Evolutionary conservation across 192 early-diverging fungal genomes (phyloP).

Genomic region (Rhizoclosmatium globosum): DNA sequence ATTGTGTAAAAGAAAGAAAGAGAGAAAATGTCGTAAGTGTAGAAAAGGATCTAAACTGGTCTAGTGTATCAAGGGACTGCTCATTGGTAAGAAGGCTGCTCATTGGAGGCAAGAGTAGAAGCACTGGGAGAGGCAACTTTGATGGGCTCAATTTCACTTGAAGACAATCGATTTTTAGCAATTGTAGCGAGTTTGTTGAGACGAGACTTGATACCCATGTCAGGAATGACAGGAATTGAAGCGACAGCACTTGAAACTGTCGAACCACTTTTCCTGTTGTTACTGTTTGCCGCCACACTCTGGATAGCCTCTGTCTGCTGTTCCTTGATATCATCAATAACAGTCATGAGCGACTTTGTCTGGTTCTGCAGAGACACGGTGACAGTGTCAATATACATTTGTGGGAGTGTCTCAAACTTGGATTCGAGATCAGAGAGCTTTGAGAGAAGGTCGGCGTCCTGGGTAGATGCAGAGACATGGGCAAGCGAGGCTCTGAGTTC

Average conservation of each 20-base stretch:
- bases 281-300: background rate
- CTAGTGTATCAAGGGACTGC: too few species aligned
- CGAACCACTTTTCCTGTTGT: background rate
- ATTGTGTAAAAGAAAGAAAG: too few species aligned
- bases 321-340: constrained; percentile 28
- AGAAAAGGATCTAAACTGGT: too few species aligned
- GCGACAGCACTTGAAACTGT: background rate
- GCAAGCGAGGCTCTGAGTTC: constrained; percentile 11
- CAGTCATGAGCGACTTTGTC: background rate
- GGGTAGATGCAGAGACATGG: background rate
- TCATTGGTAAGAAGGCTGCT: too few species aligned
- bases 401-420: constrained; percentile 21
- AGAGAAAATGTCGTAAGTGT: too few species aligned
- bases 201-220: constrained; percentile 27
- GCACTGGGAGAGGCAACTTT: background rate
- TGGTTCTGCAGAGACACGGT: constrained; percentile 23
- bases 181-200: background rate
- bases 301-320: constrained; percentile 20
- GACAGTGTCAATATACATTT: constrained; percentile 31
- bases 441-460: constrained; percentile 8
- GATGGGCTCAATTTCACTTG: background rate
- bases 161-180: constrained; percentile 1
- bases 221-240: constrained; percentile 13
- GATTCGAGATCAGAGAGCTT: constrained; percentile 12
- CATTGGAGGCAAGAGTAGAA: background rate